Base-by-base conservation (phyloP, 768 basidiomycete species). In the Podaxis sp. region DNA sequence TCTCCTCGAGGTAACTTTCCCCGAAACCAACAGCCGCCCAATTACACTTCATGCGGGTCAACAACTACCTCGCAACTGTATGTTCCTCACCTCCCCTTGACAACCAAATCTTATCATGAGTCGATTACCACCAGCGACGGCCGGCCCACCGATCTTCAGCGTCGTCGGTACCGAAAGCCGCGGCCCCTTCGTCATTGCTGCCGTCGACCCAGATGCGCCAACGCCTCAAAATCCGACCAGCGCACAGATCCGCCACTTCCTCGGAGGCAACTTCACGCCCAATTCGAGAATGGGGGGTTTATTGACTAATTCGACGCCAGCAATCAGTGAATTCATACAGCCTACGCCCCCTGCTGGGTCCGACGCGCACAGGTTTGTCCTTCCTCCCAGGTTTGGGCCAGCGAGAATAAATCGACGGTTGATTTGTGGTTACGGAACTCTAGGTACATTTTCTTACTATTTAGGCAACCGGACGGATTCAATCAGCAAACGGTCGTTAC, bases 151-250 rank as follows among this genome's bases (percentile, higher is more conserved):
- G 2, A 67, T 66, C 4, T 80, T 78, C 68, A 66, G 67, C 55
- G 69, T 76, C 36, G 57, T 68, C 19, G 75, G 74, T 7, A 55
- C 44, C 38, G n/a, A 22, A 3, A 66, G 17, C 59, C 30, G 22
- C 1, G 80, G 79, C 1, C 79, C 80, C 0, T 82, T 81, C 68
- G 77, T 82, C 13, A 63, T 82, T 13, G 77, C 76, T 2, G 65
- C 74, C 4, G 76, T 82, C 1, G 81, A 82, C 57, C 81, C 79
- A 2, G 81, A 83, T 66, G 80, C 79, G 12, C 81, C 81, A 15
- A 80, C 79, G 8, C 81, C 81, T 0, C 76, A 79, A 61, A 68
- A 59, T 6, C 79, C 78, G 4, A 79, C 75, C 2, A 54, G 11
- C 11, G 71, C 79, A 0, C 78, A 81, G 61, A 77, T 81, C 51